Percentiles rank a stretch among this genome's conserved stretches.
phyloP scores from a whole-genome alignment of 495 filamentous ascomycete species.

The Xylaria castorea region DNA sequence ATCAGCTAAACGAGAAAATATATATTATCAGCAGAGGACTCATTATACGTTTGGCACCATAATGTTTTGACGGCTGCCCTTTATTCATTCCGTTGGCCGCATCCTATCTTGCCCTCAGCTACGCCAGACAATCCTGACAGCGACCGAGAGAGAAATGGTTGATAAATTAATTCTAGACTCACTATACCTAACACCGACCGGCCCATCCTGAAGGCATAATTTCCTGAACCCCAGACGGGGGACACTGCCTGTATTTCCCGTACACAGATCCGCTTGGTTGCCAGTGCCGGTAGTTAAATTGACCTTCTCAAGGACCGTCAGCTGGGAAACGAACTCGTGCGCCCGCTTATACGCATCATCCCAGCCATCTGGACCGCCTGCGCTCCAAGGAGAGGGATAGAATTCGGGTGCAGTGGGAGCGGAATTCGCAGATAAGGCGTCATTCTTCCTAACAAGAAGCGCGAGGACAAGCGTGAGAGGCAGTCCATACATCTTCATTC shows the following conservation, averaged over 20 bases:
- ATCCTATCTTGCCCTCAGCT: background rate
- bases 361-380: constrained; percentile 71
- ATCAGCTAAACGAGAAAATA: constrained; percentile 45
- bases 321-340: constrained; percentile 69
- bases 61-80: background rate
- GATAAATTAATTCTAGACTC: constrained; percentile 5
- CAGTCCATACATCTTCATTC: constrained; percentile 15
- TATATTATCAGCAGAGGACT: constrained; percentile 15
- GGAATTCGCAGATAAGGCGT: constrained; percentile 39
- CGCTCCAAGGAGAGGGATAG: constrained; percentile 79
- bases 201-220: constrained; percentile 58
- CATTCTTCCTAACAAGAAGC: constrained; percentile 23
- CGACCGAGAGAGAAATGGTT: background rate
- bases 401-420: constrained; percentile 55
- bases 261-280: constrained; percentile 75
- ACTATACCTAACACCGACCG: constrained; percentile 55
- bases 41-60: background rate
- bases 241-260: constrained; percentile 72
- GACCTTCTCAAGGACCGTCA: constrained; percentile 83
- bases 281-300: constrained; percentile 78
- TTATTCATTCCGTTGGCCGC: background rate
- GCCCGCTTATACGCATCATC: constrained; percentile 80
- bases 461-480: constrained; percentile 29
- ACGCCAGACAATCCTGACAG: background rate
- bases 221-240: constrained; percentile 53